Evolutionary conservation across 768 basidiomycete species (phyloP), one percentile per base, ranked within the genome.

Genomic region (Auriculariales sp.): DNA sequence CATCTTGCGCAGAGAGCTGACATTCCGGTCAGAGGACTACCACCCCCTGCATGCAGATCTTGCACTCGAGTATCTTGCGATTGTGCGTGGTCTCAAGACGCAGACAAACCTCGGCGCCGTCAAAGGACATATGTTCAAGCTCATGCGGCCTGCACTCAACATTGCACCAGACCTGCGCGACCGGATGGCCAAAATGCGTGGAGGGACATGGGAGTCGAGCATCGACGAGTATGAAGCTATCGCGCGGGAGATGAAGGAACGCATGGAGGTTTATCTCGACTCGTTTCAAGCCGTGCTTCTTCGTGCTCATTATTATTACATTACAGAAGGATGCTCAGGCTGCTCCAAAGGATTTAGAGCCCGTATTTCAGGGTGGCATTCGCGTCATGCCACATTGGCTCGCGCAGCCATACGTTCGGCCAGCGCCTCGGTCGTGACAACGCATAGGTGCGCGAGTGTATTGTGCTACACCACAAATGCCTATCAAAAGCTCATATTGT

Each of bases 91-190:
- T 0, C 74, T 85, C 27, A 75, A 78, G 61, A 92, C 90, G 11
- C 68, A 71, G 5, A 92, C 92, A 14, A 59, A 73, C 3, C 59
- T 72, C 14, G 81, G 84, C 55, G 88, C 85, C 0, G 75, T 97
- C 56, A 94, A 94, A 59, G 83, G 88, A 0, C 94, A 99, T 59
- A 61, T 99, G 29, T 99, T 95, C 75, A 89, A 95, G 64, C 63
- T 99, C 29, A 74, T 95, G 66, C 79, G 83, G 0, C 89, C 89
- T 0, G 83, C 80, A 0, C 67, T 97, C 28, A 66, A 58, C 19
- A 61, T 68, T 46, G 78, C 88, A 56, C 69, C 64, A 2, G 90
- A 92, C 59, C 62, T 95, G 52, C 70, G 94, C 34, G 79, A 87
- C 50, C 67, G 67, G 58, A 65, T 97, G 17, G 86, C 87, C 4